Conservation (phyloP, 2,329 filamentous ascomycete species). For the Cladophialophora psammophila region DNA sequence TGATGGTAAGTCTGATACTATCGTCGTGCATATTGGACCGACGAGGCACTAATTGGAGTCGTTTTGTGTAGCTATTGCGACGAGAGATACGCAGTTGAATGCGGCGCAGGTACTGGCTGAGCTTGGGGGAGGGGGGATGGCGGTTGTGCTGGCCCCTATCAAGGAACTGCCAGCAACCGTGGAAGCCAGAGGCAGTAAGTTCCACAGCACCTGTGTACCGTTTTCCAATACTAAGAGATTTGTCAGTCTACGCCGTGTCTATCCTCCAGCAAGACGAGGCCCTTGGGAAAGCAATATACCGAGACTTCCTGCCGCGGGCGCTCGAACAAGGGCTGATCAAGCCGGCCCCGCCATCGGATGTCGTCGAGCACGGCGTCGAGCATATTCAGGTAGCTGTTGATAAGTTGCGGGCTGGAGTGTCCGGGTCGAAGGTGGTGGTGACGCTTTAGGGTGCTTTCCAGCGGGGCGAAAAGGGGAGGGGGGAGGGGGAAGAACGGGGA, state of each 20-base stretch:
- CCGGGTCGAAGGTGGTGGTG: conserved; percentile 51
- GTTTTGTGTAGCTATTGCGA: conserved; percentile 24
- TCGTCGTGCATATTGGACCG: not conserved
- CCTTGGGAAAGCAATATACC: conserved; percentile 45
- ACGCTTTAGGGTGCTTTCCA: conserved; percentile 23
- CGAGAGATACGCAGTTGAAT: conserved; percentile 31
- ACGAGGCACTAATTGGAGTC: not conserved
- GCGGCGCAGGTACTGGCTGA: conserved; percentile 33
- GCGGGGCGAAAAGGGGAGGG: too few relatives aligned
- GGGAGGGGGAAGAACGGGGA: too few relatives aligned
- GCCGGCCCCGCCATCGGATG: conserved; percentile 46
- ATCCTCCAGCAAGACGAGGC: conserved; percentile 34
- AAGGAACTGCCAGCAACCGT: conserved; percentile 33
- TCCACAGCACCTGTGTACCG: not conserved
- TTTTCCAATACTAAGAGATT: not conserved
- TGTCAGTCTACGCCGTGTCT: conserved; percentile 29
- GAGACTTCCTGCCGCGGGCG: conserved; percentile 46
- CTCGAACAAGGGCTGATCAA: conserved; percentile 43
- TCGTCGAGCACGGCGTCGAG: conserved; percentile 51
- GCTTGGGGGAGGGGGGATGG: conserved; percentile 36
- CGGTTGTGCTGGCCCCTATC: conserved; percentile 22
- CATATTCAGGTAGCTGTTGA: conserved; percentile 48
- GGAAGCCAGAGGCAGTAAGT: conserved; percentile 28
- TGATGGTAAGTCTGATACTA: conserved; percentile 28
- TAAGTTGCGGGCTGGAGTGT: conserved; percentile 49